phyloP scores from a whole-genome alignment of 2,329 filamentous ascomycete species.

The Fulvia fulva region DNA sequence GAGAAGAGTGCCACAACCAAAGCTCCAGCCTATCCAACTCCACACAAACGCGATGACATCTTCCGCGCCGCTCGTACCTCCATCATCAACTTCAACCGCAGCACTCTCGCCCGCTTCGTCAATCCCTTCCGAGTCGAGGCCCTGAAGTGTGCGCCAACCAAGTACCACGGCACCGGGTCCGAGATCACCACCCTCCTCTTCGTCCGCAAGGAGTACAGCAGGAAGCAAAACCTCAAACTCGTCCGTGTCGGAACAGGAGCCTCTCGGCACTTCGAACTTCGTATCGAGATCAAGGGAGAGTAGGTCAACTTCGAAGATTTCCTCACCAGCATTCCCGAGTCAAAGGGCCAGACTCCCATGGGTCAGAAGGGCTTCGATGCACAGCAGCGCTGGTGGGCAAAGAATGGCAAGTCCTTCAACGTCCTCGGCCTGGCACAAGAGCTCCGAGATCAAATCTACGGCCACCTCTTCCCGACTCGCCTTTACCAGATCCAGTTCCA shows the following conservation, averaged over 20 bases:
- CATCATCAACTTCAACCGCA: background rate
- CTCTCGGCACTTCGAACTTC: background rate
- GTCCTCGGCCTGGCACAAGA: too few relatives aligned
- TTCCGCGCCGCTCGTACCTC: background rate
- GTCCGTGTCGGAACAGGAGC: background rate
- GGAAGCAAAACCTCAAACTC: background rate
- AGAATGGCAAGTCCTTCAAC: too few relatives aligned
- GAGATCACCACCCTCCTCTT: background rate
- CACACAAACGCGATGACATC: background rate
- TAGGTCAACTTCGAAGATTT: background rate
- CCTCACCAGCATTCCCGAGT: background rate
- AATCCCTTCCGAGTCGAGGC: conserved; percentile 1
- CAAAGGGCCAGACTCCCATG: background rate
- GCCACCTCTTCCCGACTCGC: too few relatives aligned
- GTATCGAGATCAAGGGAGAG: background rate
- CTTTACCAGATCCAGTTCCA: too few relatives aligned
- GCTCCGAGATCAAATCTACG: too few relatives aligned
- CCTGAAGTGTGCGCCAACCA: background rate
- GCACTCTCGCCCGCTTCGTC: background rate
- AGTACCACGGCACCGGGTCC: background rate
- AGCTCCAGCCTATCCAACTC: background rate
- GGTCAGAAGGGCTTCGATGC: background rate
- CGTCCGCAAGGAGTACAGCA: background rate
- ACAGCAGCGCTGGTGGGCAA: conserved; percentile 9
- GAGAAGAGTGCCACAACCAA: too few relatives aligned